Evolutionary conservation across 306 rosid genomes (phyloP).

Genomic region (Quercus aquifolioides): DNA sequence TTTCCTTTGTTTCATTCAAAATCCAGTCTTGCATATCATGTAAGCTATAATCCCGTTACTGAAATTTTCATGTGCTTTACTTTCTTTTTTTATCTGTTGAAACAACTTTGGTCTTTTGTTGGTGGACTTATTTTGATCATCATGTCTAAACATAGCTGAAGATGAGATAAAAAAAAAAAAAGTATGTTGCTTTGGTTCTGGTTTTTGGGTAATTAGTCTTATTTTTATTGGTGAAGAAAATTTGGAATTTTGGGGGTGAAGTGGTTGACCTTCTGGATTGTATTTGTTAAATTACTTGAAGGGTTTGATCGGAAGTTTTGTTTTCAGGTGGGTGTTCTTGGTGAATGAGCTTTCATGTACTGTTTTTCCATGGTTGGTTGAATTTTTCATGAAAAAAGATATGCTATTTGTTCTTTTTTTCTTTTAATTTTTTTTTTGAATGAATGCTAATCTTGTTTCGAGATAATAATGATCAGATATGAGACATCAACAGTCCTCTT

Average conservation of each 20-base stretch:
- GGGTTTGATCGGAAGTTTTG: slow-evolving; percentile 19
- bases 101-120: slow-evolving; percentile 3
- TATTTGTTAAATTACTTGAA: slow-evolving; percentile 24
- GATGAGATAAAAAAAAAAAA: not conserved
- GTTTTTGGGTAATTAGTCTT: not conserved
- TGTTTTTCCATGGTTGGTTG: not conserved
- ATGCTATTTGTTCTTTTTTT: not conserved
- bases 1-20: not conserved
- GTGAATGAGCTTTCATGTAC: not conserved
- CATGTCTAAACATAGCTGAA: slow-evolving; percentile 8
- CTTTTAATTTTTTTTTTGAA: not conserved
- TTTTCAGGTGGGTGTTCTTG: slow-evolving; percentile 14
- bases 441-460: not conserved
- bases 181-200: not conserved
- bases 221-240: slow-evolving; percentile 1
- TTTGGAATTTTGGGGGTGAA: not conserved
- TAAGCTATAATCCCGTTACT: not conserved
- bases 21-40: not conserved
- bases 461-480: not conserved
- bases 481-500: not conserved
- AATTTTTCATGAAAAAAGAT: not conserved
- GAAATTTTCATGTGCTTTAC: not conserved
- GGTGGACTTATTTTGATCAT: slow-evolving; percentile 5
- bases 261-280: not conserved
- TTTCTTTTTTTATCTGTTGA: not conserved